These are phyloP conservation scores for Nepenthes mirabilis DNA, from an alignment of 148 eudicot genomes.

Conservation along the genomic window DNA sequence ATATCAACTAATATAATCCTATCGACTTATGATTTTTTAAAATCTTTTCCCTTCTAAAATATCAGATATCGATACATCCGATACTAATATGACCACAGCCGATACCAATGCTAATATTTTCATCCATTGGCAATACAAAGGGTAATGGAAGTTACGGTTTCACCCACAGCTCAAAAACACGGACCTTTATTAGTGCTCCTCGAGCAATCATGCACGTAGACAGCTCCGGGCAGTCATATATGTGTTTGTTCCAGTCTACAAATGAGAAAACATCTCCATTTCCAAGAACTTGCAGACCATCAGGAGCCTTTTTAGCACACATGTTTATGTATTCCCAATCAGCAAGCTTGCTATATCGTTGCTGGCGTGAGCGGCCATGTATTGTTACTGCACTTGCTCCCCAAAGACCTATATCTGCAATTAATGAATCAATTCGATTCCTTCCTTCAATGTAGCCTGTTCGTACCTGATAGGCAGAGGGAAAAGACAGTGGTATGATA, in stretches of 20 bases:
- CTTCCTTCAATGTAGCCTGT: conserved; percentile 90
- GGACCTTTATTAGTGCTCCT: conserved; percentile 90
- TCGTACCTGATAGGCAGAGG: conserved; percentile 47
- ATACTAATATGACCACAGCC: no score
- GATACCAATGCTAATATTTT: no score
- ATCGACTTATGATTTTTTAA: no score
- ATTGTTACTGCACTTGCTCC: conserved; percentile 88
- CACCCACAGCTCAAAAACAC: conserved; percentile 2
- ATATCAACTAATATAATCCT: no score
- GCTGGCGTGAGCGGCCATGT: conserved; percentile 96
- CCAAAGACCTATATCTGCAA: conserved; percentile 69
- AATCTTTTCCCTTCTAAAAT: no score
- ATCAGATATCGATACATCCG: no score
- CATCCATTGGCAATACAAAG: no score
- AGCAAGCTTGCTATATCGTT: conserved; percentile 89
- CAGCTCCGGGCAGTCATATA: conserved; percentile 76
- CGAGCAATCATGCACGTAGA: conserved; percentile 92
- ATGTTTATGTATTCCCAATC: conserved; percentile 81
- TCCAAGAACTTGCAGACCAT: conserved; percentile 65
- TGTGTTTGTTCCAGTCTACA: conserved; percentile 75
- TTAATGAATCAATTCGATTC: conserved; percentile 65
- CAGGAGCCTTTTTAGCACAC: conserved; percentile 66
- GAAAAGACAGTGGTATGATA: not conserved
- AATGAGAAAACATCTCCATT: conserved; percentile 91
- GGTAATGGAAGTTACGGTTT: no score